These are phyloP conservation scores for Dujonia santamariae DNA, from an alignment of 1,139 yeast species.

Conservation along the genomic window DNA sequence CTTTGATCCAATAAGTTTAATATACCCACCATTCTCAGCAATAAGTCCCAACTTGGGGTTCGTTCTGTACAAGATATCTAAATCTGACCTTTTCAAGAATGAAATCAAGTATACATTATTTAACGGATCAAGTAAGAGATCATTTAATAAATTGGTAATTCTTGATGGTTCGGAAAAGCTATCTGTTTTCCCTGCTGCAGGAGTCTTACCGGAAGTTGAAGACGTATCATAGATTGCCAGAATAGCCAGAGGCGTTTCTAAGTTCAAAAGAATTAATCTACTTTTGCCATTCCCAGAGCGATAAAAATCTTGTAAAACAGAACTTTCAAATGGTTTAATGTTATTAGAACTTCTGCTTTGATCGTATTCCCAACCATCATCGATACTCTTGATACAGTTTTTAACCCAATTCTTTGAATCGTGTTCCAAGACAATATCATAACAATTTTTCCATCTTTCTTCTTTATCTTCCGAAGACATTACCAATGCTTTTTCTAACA, in stretches of 20 bases:
- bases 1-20: slow-evolving; percentile 50
- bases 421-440: slow-evolving; percentile 55
- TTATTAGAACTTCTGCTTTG: slow-evolving; percentile 24
- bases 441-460: slow-evolving; percentile 60
- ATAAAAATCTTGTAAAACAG: slow-evolving; percentile 37
- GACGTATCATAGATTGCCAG: slow-evolving; percentile 16
- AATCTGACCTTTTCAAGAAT: slow-evolving; percentile 56
- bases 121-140: slow-evolving; percentile 43
- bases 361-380: slow-evolving; percentile 63
- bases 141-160: slow-evolving; percentile 45
- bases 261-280: slow-evolving; percentile 53
- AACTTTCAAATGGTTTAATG: slow-evolving; percentile 24
- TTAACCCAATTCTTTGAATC: slow-evolving; percentile 78
- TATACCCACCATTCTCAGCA: slow-evolving; percentile 86
- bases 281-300: slow-evolving; percentile 26
- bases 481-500: slow-evolving; percentile 59
- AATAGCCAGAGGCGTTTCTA: slow-evolving; percentile 42
- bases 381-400: slow-evolving; percentile 53
- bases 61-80: slow-evolving; percentile 68
- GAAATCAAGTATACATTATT: slow-evolving; percentile 74
- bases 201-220: slow-evolving; percentile 11
- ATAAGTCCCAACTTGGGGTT: slow-evolving; percentile 73
- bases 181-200: slow-evolving; percentile 25
- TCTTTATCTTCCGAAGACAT: slow-evolving; percentile 60
- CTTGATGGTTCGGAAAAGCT: slow-evolving; percentile 45